These are phyloP conservation scores for Penicillium tannophilum DNA, from an alignment of 495 filamentous ascomycete species.

Conservation along the genomic window DNA sequence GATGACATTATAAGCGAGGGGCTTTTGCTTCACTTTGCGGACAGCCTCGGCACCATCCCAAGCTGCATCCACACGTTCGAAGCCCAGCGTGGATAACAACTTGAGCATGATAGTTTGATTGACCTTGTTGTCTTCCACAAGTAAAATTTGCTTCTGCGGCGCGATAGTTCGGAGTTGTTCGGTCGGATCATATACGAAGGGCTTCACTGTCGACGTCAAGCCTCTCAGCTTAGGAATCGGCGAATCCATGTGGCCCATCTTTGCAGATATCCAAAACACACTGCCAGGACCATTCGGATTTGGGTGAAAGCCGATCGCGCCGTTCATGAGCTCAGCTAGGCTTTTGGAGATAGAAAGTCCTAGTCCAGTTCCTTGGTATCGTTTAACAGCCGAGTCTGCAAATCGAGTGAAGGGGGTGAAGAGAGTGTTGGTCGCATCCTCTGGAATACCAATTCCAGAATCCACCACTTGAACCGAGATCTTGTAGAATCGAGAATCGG, in stretches of 20 bases:
- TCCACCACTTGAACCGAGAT: constrained; percentile 67
- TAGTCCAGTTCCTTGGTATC: constrained; percentile 80
- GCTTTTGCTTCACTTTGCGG: constrained; percentile 49
- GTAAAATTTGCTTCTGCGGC: constrained; percentile 51
- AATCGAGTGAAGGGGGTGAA: constrained; percentile 89
- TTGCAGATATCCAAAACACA: constrained; percentile 61
- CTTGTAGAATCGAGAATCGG: constrained; percentile 40
- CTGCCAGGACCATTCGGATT: constrained; percentile 57
- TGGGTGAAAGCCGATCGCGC: constrained; percentile 62
- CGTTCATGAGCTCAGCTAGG: constrained; percentile 81
- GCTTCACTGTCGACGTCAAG: neutral
- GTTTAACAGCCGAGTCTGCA: constrained; percentile 72
- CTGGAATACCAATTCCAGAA: constrained; percentile 82
- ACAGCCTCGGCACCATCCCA: constrained; percentile 61
- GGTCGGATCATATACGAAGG: constrained; percentile 14
- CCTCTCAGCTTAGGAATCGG: neutral
- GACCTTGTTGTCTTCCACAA: constrained; percentile 63
- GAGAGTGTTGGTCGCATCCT: constrained; percentile 67
- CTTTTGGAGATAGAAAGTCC: constrained; percentile 82
- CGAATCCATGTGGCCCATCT: constrained; percentile 45
- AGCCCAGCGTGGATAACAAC: constrained; percentile 55
- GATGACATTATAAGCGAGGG: constrained; percentile 54
- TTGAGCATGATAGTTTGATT: constrained; percentile 67
- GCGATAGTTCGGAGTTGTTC: constrained; percentile 34
- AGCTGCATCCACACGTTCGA: constrained; percentile 54